Percentiles rank a stretch among this genome's conserved stretches.
phyloP scores from a whole-genome alignment of 2,329 filamentous ascomycete species.

The Ophiostoma himal-ulmi region DNA sequence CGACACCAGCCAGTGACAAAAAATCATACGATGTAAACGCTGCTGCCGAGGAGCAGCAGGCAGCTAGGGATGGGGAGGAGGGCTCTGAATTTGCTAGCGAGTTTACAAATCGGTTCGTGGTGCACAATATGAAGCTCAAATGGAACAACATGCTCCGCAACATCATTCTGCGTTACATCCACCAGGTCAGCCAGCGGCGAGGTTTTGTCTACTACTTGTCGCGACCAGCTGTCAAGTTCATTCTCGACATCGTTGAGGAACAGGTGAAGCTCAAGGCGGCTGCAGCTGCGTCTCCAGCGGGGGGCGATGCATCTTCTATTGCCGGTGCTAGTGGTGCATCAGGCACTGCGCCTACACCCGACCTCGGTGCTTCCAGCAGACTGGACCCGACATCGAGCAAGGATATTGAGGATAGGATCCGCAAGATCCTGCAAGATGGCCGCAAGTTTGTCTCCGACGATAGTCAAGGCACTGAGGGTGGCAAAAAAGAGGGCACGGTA shows the following conservation, averaged over 20 bases:
- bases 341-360: conserved; percentile 28
- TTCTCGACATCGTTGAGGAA: conserved; percentile 94
- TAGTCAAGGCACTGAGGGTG: conserved; percentile 31
- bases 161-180: conserved; percentile 93
- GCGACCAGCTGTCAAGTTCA: conserved; percentile 91
- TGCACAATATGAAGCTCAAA: conserved; percentile 95
- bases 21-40: conserved; percentile 7
- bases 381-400: conserved; percentile 53
- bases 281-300: background rate
- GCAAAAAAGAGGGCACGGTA: conserved; percentile 25
- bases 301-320: background rate
- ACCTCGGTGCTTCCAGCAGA: conserved; percentile 27
- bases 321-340: conserved; percentile 25
- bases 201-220: conserved; percentile 99
- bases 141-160: conserved; percentile 97
- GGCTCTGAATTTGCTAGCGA: conserved; percentile 82
- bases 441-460: conserved; percentile 75
- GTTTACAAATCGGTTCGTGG: conserved; percentile 96
- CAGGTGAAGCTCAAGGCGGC: conserved; percentile 65
- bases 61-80: conserved; percentile 40
- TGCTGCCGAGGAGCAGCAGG: background rate
- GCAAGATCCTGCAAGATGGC: conserved; percentile 77
- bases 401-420: conserved; percentile 77
- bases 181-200: conserved; percentile 91
- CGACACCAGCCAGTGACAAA: background rate